Evolutionary conservation across 1,284 basidiomycete species (phyloP).

Genomic region (Coriolopsis trogii): DNA sequence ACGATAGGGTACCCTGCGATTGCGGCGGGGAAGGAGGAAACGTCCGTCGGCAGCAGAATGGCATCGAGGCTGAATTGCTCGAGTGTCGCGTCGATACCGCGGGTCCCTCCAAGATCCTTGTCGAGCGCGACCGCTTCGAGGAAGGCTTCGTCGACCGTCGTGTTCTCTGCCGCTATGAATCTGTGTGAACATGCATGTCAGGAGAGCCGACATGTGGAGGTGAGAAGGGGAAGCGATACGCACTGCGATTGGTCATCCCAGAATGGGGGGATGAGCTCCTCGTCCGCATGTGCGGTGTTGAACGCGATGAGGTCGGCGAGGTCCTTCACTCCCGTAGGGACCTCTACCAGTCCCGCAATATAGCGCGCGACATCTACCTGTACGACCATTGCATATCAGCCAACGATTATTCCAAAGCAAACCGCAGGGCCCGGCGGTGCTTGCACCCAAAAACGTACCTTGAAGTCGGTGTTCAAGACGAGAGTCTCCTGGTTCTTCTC

Average conservation of each 20-base stretch:
- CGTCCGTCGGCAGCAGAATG: slow-evolving; percentile 56
- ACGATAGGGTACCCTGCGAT: slow-evolving; percentile 64
- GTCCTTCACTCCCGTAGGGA: slow-evolving; percentile 39
- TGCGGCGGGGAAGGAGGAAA: slow-evolving; percentile 40
- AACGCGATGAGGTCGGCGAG: slow-evolving; percentile 47
- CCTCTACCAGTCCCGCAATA: no score
- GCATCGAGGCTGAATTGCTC: slow-evolving; percentile 56
- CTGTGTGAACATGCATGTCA: slow-evolving; percentile 29
- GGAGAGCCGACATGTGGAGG: slow-evolving; percentile 22
- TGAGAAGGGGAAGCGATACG: slow-evolving; percentile 13
- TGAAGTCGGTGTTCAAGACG: neutral
- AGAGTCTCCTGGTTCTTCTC: neutral
- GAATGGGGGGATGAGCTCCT: slow-evolving; percentile 44
- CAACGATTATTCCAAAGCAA: no score
- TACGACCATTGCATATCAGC: no score
- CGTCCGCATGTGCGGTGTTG: slow-evolving; percentile 42
- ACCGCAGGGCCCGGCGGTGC: no score
- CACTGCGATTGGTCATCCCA: slow-evolving; percentile 45
- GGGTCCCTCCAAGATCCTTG: slow-evolving; percentile 52
- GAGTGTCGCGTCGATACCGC: slow-evolving; percentile 62
- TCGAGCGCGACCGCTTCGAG: slow-evolving; percentile 52
- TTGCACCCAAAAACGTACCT: no score
- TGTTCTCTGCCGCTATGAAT: slow-evolving; percentile 51
- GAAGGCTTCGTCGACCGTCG: slow-evolving; percentile 49
- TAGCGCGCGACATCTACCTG: no score